Percentiles rank a stretch among this genome's conserved stretches.
Conservation (phyloP, 2,329 filamentous ascomycete genomes). For the Hansfordia pulvinata region DNA sequence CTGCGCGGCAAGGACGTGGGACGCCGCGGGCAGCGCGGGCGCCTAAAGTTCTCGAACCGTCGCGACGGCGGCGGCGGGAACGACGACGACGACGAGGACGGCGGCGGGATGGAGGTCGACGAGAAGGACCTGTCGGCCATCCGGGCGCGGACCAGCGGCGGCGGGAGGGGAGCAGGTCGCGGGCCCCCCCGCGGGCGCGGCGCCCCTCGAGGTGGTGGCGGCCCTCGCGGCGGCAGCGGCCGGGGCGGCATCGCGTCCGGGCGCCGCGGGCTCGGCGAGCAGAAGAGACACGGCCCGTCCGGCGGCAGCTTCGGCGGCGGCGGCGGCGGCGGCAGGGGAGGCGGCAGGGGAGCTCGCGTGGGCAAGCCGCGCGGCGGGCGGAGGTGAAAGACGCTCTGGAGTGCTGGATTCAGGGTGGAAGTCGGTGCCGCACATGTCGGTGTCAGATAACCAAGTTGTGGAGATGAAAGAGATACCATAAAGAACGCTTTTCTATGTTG, state of each 20-base stretch:
- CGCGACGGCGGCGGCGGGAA: constrained; percentile 27
- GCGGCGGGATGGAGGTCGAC: constrained; percentile 37
- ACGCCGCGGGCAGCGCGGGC: constrained; percentile 49
- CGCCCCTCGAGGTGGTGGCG: constrained; percentile 10
- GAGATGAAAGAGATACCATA: too few species aligned
- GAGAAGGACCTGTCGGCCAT: constrained; percentile 34
- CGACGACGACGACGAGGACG: constrained; percentile 28
- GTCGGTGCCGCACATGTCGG: too few species aligned
- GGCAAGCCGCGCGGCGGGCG: too few species aligned
- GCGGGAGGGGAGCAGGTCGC: constrained; percentile 9
- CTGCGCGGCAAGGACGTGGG: constrained; percentile 54
- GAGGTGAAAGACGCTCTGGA: too few species aligned
- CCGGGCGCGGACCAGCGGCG: constrained; percentile 31
- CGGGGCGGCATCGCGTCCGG: constrained; percentile 25
- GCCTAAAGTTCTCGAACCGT: constrained; percentile 60
- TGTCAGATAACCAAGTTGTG: too few species aligned
- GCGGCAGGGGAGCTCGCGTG: constrained; percentile 18
- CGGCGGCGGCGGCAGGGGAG: constrained; percentile 19
- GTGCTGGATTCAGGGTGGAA: too few species aligned
- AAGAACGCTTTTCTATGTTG: too few species aligned
- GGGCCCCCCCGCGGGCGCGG: constrained; percentile 12
- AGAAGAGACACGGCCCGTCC: constrained; percentile 32
- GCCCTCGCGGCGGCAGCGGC: constrained; percentile 15
- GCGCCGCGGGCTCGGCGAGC: constrained; percentile 34
- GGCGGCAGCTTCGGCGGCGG: constrained; percentile 17